Base-by-base conservation (phyloP, 441 rosid species). In the Pelargonium fulgidum region DNA sequence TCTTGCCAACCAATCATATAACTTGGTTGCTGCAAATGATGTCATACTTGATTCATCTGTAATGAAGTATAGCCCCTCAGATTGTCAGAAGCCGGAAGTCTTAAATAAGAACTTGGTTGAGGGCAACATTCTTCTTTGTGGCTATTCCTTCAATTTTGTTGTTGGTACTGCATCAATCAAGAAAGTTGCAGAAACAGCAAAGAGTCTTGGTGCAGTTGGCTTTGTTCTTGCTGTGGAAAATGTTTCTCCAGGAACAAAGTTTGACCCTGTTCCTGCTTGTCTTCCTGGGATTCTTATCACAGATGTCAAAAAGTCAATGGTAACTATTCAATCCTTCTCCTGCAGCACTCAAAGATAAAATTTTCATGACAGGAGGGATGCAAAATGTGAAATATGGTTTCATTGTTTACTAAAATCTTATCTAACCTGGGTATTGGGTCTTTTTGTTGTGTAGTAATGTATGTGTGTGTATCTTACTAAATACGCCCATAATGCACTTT, bases 191-290 rank as follows among this genome's bases (percentile, higher is more conserved):
- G 74, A 70, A 63, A 70, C 78, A 29, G 74, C 74, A 33, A 70
- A 75, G 68, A 71, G 71, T 64, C 74, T 75, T 0, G 78, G 74
- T 65, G 78, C 78, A 13, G 70, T 54, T 44, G 78, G 78, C 78
- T 94, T 94, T 76, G 97, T 94, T 80, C 96, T 94, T 66, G 99
- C 88, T 66, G 99, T 94, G 14, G 99, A 94, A 85, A 90, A 81
- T 80, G 89, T 80, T 64, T 89, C 98, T 71, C 98, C 99, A 1
- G 99, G 97, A 78, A 81, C 98, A 47, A 94, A 94, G 76, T 94
- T 90, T 42, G 97, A 92, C 74, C 99, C 99, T 42, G 99, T 94
- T 44, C 93, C 99, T 67, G 85, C 85, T 76, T 81, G 82, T 74
- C 65, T 87, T 80, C 99, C 99, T 7, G 99, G 99, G 42, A 85